These are phyloP conservation scores for Phanerodontia chrysosporium DNA, from an alignment of 768 basidiomycete genomes.

Conservation along the genomic window DNA sequence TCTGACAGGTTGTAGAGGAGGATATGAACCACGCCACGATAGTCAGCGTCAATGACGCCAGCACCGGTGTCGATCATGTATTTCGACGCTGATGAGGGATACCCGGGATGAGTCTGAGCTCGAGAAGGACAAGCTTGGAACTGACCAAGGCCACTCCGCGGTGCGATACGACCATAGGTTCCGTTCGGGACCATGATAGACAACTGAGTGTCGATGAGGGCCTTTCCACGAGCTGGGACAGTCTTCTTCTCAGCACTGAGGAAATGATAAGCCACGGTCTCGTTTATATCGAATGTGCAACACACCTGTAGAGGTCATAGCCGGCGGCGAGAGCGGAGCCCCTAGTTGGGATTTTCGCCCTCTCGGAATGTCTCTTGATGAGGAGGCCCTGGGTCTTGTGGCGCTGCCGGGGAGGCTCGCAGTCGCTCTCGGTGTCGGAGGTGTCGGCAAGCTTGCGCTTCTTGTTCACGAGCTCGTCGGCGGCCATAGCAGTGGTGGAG, in stretches of 20 bases:
- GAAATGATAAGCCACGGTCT: not conserved
- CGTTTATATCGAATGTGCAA: not conserved
- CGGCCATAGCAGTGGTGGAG: constrained; percentile 5
- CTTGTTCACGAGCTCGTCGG: constrained; percentile 32
- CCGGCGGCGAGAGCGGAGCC: constrained; percentile 88
- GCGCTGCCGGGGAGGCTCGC: not conserved
- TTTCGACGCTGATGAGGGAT: constrained; percentile 81
- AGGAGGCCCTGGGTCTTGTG: constrained; percentile 45
- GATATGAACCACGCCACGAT: constrained; percentile 87
- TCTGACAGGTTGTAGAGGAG: constrained; percentile 91
- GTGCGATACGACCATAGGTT: constrained; percentile 95
- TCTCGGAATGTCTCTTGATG: constrained; percentile 80
- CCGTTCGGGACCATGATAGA: constrained; percentile 92
- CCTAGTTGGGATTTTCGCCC: constrained; percentile 80
- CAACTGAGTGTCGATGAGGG: constrained; percentile 84
- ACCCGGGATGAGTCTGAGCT: not conserved
- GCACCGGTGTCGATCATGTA: constrained; percentile 98
- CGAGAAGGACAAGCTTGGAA: not conserved
- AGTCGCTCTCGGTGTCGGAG: not conserved
- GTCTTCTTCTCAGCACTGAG: constrained; percentile 77
- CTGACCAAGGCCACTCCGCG: constrained; percentile 90
- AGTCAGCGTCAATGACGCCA: constrained; percentile 96
- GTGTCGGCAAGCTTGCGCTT: constrained; percentile 56
- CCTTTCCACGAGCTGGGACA: constrained; percentile 88
- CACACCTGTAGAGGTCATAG: constrained; percentile 92